These are phyloP conservation scores for Pythium chondricola DNA, from an alignment of 352 stramenopile species.

Conservation along the genomic window DNA sequence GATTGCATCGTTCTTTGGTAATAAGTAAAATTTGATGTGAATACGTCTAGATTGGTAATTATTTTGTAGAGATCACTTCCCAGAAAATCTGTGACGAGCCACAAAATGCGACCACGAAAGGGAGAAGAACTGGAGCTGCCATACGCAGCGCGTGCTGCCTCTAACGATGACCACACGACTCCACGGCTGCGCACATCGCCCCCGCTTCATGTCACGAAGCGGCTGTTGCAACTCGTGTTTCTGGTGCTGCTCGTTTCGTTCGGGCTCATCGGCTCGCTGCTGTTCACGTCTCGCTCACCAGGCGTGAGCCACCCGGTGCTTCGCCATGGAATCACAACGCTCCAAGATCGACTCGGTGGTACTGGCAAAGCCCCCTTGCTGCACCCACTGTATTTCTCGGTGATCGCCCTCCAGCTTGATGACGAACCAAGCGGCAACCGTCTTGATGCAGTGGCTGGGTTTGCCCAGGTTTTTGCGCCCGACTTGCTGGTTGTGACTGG, in stretches of 20 bases:
- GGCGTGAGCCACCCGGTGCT: slow-evolving; percentile 3
- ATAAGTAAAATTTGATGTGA: slow-evolving; percentile 30
- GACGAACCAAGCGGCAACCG: too few relatives aligned
- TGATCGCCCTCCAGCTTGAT: background rate
- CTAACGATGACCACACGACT: background rate
- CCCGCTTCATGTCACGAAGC: background rate
- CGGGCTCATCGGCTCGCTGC: background rate
- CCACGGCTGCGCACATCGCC: too few relatives aligned
- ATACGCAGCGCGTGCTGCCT: background rate
- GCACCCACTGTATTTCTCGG: background rate
- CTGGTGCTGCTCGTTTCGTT: slow-evolving; percentile 4
- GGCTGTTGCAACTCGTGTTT: slow-evolving; percentile 11
- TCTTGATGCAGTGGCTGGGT: background rate
- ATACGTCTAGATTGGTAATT: background rate
- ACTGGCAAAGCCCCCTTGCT: background rate
- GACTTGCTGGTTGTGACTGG: background rate
- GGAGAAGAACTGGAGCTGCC: background rate
- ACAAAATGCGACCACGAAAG: slow-evolving; percentile 1
- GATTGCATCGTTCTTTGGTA: slow-evolving; percentile 76
- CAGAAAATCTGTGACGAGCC: background rate
- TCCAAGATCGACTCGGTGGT: background rate
- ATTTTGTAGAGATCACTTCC: background rate
- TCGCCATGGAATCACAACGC: slow-evolving; percentile 1
- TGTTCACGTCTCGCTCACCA: background rate
- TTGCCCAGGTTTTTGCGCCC: background rate